Percentiles rank a stretch among this genome's conserved stretches.
phyloP scores from a whole-genome alignment of 148 eudicot genomes.

The Rhododendron mucronatum region DNA sequence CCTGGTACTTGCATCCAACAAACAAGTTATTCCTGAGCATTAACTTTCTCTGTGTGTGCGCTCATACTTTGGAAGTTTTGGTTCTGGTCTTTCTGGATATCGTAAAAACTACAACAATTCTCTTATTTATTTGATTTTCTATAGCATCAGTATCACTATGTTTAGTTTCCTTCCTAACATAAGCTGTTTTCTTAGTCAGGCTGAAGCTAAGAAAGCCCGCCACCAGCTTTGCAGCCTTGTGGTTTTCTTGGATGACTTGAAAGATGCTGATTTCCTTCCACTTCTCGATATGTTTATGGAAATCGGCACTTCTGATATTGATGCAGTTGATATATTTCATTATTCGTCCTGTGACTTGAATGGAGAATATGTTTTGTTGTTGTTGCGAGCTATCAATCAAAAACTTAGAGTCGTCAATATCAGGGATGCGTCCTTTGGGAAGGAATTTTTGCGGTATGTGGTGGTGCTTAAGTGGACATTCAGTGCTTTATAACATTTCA shows the following conservation, averaged over 20 bases:
- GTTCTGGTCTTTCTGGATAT: background rate
- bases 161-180: background rate
- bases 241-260: constrained; percentile 38
- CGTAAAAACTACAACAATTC: background rate
- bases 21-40: background rate
- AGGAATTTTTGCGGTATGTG: constrained; percentile 51
- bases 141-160: background rate
- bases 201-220: constrained; percentile 28
- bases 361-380: constrained; percentile 31
- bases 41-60: background rate
- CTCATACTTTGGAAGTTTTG: background rate
- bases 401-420: constrained; percentile 53
- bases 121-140: background rate
- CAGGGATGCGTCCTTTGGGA: constrained; percentile 39
- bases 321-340: constrained; percentile 45
- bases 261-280: constrained; percentile 34
- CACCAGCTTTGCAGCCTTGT: constrained; percentile 31
- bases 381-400: constrained; percentile 33
- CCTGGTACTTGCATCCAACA: background rate
- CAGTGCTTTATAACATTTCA: background rate
- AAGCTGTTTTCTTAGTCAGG: constrained; percentile 24
- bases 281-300: constrained; percentile 31
- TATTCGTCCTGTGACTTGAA: constrained; percentile 30
- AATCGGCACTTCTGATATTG: constrained; percentile 43
- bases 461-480: background rate